Conservation (phyloP, 306 rosid species). For the Lathyrus sativus region DNA sequence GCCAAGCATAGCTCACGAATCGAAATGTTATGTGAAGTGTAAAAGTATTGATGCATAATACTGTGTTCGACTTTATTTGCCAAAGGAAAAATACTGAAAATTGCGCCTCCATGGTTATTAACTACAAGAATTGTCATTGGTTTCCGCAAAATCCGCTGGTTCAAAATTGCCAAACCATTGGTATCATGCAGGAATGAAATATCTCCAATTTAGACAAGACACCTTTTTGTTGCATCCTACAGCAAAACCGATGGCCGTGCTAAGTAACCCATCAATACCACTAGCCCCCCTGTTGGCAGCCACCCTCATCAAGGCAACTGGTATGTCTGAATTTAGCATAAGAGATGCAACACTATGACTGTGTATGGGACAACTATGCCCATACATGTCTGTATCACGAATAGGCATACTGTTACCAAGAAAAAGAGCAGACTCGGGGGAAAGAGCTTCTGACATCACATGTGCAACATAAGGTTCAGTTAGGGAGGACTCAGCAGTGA, state of each 20-base stretch:
- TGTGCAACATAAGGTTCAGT: conserved; percentile 89
- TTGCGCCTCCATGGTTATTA: conserved; percentile 95
- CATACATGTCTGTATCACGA: conserved; percentile 92
- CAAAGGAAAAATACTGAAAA: conserved; percentile 85
- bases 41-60: conserved; percentile 69
- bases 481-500: conserved; percentile 58
- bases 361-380: conserved; percentile 59
- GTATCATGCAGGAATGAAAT: conserved; percentile 92
- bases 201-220: conserved; percentile 82
- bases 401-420: conserved; percentile 96
- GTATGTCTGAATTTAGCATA: conserved; percentile 55
- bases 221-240: conserved; percentile 86
- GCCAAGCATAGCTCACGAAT: conserved; percentile 70
- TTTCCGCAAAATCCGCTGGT: conserved; percentile 74
- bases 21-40: conserved; percentile 77
- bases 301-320: conserved; percentile 66
- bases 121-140: conserved; percentile 82
- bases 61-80: conserved; percentile 64
- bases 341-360: conserved; percentile 42
- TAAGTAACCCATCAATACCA: conserved; percentile 95
- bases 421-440: conserved; percentile 75
- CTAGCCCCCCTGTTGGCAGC: conserved; percentile 94
- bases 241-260: conserved; percentile 94
- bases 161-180: conserved; percentile 83
- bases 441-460: conserved; percentile 67